These are phyloP conservation scores for Metschnikowia rubicola DNA, from an alignment of 805 yeast species.

Conservation along the genomic window DNA sequence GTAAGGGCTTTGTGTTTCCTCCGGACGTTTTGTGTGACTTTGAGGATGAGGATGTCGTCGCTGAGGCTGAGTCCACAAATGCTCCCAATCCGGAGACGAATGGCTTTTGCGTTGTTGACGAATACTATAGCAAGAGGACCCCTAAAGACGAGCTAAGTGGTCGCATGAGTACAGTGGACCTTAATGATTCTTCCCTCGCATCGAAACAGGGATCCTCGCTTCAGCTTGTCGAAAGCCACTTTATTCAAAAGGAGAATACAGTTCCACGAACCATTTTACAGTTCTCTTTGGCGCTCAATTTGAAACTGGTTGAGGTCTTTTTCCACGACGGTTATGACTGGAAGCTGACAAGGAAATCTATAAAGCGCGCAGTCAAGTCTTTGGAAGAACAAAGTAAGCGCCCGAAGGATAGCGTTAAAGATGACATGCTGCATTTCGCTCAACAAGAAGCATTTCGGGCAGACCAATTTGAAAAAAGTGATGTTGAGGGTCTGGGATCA, in stretches of 20 bases:
- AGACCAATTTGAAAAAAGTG: slow-evolving; percentile 2
- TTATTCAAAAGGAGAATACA: slow-evolving; percentile 1
- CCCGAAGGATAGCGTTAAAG: background rate
- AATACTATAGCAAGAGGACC: slow-evolving; percentile 1
- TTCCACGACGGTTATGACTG: slow-evolving; percentile 93
- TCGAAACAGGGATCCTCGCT: background rate
- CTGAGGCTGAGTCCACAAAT: background rate
- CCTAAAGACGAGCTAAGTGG: background rate
- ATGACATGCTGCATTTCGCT: background rate
- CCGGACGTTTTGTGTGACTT: slow-evolving; percentile 27
- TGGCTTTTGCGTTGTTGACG: slow-evolving; percentile 11
- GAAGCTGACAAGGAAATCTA: slow-evolving; percentile 67
- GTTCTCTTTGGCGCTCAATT: slow-evolving; percentile 28
- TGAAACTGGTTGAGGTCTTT: slow-evolving; percentile 41
- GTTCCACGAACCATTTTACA: slow-evolving; percentile 17
- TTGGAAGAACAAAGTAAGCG: background rate
- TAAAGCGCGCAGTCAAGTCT: slow-evolving; percentile 25
- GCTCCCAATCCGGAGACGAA: background rate
- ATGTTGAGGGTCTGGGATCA: too few species aligned
- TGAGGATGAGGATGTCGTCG: slow-evolving; percentile 19
- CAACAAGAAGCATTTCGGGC: background rate
- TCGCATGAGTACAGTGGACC: background rate
- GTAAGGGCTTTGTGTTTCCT: slow-evolving; percentile 24
- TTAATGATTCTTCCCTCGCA: background rate
- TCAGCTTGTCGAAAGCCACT: slow-evolving; percentile 13